Conservation (phyloP, 192 early-diverging fungal species). For the Coemansia sp. region DNA sequence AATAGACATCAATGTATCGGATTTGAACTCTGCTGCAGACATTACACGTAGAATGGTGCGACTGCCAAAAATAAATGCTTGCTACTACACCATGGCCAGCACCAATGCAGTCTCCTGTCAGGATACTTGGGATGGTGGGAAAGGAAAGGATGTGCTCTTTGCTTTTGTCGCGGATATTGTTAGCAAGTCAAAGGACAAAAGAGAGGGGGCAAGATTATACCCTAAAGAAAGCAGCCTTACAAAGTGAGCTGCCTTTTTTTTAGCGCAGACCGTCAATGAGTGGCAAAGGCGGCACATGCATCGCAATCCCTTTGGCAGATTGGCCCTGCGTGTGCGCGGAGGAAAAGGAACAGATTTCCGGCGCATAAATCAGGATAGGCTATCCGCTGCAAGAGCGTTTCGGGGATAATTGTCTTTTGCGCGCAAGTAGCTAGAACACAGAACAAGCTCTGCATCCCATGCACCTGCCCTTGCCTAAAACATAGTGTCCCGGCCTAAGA, state of each 20-base stretch:
- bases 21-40: not conserved
- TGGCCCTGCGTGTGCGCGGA: constrained; percentile 1
- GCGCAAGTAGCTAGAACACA: not conserved
- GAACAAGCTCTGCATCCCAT: not conserved
- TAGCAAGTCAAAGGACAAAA: not conserved
- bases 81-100: not conserved
- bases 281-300: constrained; percentile 12
- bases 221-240: constrained; percentile 1
- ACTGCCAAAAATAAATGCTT: not conserved
- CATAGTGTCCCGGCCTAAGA: not conserved
- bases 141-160: not conserved
- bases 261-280: not conserved
- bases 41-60: not conserved
- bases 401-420: not conserved
- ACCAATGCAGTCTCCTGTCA: not conserved
- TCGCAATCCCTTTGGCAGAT: not conserved
- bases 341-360: constrained; percentile 1
- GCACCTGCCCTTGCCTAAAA: not conserved
- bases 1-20: not conserved
- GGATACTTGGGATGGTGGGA: not conserved
- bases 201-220: not conserved
- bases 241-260: not conserved
- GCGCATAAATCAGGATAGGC: not conserved
- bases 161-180: not conserved
- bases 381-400: not conserved